phyloP scores from a whole-genome alignment of 331 rosid genomes.

The Malus hybrid region DNA sequence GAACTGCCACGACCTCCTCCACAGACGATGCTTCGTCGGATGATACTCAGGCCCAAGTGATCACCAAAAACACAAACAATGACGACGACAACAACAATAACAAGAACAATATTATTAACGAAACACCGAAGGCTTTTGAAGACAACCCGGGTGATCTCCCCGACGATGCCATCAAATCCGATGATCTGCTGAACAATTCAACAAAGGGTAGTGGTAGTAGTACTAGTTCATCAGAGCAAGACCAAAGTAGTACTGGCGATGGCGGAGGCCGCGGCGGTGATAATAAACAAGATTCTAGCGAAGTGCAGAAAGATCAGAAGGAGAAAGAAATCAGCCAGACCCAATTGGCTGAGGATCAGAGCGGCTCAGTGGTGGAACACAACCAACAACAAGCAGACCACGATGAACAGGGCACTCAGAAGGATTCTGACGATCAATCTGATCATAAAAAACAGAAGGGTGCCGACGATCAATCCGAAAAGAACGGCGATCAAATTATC shows the following conservation, averaged over 20 bases:
- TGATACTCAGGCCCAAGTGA: background rate
- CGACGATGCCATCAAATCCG: conserved; percentile 60
- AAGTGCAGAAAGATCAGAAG: background rate
- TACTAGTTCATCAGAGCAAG: background rate
- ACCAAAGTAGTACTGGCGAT: background rate
- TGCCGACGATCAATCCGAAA: background rate
- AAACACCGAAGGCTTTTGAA: conserved; percentile 30
- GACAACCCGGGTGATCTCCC: conserved; percentile 79
- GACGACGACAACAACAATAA: background rate
- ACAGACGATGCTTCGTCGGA: background rate
- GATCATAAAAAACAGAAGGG: background rate
- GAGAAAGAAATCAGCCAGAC: conserved; percentile 16
- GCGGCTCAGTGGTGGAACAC: conserved; percentile 22
- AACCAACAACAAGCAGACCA: conserved; percentile 14
- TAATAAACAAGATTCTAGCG: background rate
- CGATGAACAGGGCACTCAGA: background rate
- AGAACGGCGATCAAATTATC: background rate
- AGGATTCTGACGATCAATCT: background rate
- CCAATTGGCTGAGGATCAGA: conserved; percentile 41
- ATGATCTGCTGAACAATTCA: conserved; percentile 15
- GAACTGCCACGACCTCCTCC: conserved; percentile 17
- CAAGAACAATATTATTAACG: background rate
- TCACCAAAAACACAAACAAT: background rate
- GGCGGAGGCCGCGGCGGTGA: background rate
- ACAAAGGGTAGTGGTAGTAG: conserved; percentile 3